A percentile compares a stretch with the other conserved stretches of the same genome.
Conservation (phyloP, 208 protist species). For the Leishmania gerbilli region DNA sequence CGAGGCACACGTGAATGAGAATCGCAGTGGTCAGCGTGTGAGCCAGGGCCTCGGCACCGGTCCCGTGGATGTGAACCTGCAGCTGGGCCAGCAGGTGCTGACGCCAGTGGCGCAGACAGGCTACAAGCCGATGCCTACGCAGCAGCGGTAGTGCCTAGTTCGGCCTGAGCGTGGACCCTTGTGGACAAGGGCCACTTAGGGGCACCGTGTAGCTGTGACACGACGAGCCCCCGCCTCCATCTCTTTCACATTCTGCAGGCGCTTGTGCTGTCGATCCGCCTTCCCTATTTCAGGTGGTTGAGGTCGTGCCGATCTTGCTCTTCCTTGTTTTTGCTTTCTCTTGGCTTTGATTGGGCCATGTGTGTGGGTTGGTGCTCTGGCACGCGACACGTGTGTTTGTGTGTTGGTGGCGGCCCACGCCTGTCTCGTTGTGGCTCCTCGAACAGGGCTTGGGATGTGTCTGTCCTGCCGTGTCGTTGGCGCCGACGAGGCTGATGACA, state of each 20-base stretch:
- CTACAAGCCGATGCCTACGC: slow-evolving; percentile 73
- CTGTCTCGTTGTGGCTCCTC: background rate
- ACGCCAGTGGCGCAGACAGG: slow-evolving; percentile 78
- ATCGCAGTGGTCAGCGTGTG: slow-evolving; percentile 66
- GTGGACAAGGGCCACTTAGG: background rate
- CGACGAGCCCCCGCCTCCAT: background rate
- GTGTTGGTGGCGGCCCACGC: background rate
- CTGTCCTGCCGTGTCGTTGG: background rate
- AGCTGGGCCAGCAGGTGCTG: slow-evolving; percentile 68
- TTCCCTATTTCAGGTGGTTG: background rate
- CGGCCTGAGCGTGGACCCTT: background rate
- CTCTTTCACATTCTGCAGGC: background rate
- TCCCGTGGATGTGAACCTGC: slow-evolving; percentile 74
- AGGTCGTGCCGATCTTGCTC: background rate
- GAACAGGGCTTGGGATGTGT: background rate
- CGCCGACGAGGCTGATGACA: background rate
- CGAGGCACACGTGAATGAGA: slow-evolving; percentile 62
- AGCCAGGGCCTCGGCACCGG: slow-evolving; percentile 46
- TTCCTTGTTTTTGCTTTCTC: background rate
- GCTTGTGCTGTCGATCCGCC: background rate
- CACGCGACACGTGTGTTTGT: background rate
- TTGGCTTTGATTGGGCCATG: background rate
- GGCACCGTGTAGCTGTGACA: background rate
- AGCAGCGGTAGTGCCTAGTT: slow-evolving; percentile 4
- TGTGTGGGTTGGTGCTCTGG: background rate